Base-by-base conservation (phyloP, 176 grass and related monocot species). In the Oryza punctata region DNA sequence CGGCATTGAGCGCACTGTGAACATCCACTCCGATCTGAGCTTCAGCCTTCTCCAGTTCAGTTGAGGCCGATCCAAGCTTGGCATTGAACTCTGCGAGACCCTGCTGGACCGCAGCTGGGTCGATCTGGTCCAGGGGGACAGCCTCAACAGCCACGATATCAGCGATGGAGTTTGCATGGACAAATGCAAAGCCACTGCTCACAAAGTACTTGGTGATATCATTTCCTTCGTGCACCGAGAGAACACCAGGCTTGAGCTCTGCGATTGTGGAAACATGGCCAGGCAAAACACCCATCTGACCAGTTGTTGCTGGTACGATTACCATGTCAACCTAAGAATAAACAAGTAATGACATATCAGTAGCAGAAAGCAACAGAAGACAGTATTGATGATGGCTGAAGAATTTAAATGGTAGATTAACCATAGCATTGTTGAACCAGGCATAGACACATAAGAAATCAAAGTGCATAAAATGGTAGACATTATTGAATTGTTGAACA, bases 251-350 rank as follows among this genome's bases (percentile, higher is more conserved):
- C 70, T 96, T 96, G 49, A 99, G 87, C 75, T 99, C 93, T 12
- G 97, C 89, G 3, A 99, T 99, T 54, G 93, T 94, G 35, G 97
- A n/a, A 73, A 99, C 93, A 75, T 99, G 93, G 15, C 91, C 97
- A 16, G 97, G 97, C 77, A 99, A 88, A 81, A 99, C 93, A 92
- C 97, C 97, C 97, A 96, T 99, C 82, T 91, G 93, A 33, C 93
- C 93, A 85, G 97, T 96, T 63, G 93, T 94, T 70, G 96, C 96
- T 68, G 96, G 96, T 57, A 99, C 82, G 71, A 96, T 99, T 59
- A 96, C 91, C 96, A 99, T 96, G 81, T 99, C 96, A 72, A 99
- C 93, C 93, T 99, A 86, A 78, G 85, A 80, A 82, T 65, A 29
- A 33, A n/a, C 15, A 72, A 57, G 46, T 9, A 35, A 38, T 16